Percentiles rank a stretch among this genome's conserved stretches.
Conservation (phyloP, 1,284 basidiomycete species). For the Naganishia albida region DNA sequence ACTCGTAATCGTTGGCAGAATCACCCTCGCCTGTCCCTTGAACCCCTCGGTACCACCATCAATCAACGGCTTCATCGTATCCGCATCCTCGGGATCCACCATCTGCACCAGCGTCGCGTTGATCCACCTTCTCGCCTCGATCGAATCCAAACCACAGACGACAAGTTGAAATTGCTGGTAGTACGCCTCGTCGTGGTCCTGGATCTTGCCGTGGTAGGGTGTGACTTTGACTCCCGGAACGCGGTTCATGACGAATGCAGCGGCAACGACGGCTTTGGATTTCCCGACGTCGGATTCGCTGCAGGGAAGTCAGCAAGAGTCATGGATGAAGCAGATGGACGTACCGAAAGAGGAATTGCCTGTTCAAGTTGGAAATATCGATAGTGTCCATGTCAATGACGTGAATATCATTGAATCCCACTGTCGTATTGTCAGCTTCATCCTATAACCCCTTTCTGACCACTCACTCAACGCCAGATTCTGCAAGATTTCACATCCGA, state of each 20-base stretch:
- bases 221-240: constrained; percentile 93
- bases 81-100: constrained; percentile 85
- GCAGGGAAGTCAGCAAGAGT: neutral
- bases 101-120: constrained; percentile 95
- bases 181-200: constrained; percentile 94
- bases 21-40: constrained; percentile 97
- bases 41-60: constrained; percentile 99
- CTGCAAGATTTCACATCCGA: constrained; percentile 92
- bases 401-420: constrained; percentile 96
- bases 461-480: constrained; percentile 72
- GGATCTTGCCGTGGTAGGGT: constrained; percentile 96
- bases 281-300: constrained; percentile 80
- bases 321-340: constrained; percentile 34
- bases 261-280: constrained; percentile 90
- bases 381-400: constrained; percentile 99
- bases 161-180: constrained; percentile 96
- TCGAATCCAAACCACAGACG: constrained; percentile 97
- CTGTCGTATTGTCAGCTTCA: constrained; percentile 44
- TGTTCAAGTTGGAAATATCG: constrained; percentile 97
- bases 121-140: constrained; percentile 97
- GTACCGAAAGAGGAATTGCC: constrained; percentile 96
- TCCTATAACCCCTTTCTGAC: neutral
- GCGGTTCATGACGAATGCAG: constrained; percentile 91
- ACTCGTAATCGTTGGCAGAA: constrained; percentile 89
- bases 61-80: constrained; percentile 95